Base-by-base conservation (phyloP, 371 early-diverging fungal genomes). In the Mortierella sp. region DNA sequence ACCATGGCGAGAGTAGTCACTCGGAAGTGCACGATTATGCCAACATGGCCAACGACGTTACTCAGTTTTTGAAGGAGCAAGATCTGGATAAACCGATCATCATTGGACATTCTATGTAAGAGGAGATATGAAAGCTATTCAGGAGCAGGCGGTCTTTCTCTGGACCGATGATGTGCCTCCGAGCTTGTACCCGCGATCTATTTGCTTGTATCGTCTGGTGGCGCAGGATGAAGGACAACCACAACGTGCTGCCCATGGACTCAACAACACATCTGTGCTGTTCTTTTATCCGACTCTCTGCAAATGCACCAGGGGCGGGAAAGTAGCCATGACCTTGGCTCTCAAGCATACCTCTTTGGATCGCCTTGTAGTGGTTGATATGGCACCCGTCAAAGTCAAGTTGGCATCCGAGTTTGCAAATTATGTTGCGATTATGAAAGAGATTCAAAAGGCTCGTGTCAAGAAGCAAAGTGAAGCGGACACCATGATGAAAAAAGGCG, bases 1-100 rank as follows among this genome's bases (percentile, higher is more conserved):
- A 98, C 80, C 98, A 98, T 71, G 98, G 98, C 30, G 95, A 94
- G 28, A 94, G 94, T 59, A 90, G 90, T 5, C 96, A 96, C 62
- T 51, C 72, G 14, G 49, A 61, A 0, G 79, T 67, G 2, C 94
- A 94, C 67, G 88, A 84, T n/a, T 96, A 94, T 66, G 63, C 80
- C 24, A 80, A 85, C 23, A 96, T 98, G 97, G 83, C 94, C 1
- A 67, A 72, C 18, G 98, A 97, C 65, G 80, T 97, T 3, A 80
- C 70, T 4, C 67, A 67, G 18, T 94, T 94, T 49, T 71, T 94
- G 34, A 54, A 82, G 18, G 78, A 84, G 31, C 89, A 93, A 28
- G 54, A 76, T 1, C 54, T 92, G 13, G 71, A 82, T 0, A 57
- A 65, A 0, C 85, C 90, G 0, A 72, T 90, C 23, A 57, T 96